A percentile compares a stretch with the other conserved stretches of the same genome.
Evolutionary conservation across 208 protist species (phyloP).

Genomic region (Acanthamoeba lenticulata): DNA sequence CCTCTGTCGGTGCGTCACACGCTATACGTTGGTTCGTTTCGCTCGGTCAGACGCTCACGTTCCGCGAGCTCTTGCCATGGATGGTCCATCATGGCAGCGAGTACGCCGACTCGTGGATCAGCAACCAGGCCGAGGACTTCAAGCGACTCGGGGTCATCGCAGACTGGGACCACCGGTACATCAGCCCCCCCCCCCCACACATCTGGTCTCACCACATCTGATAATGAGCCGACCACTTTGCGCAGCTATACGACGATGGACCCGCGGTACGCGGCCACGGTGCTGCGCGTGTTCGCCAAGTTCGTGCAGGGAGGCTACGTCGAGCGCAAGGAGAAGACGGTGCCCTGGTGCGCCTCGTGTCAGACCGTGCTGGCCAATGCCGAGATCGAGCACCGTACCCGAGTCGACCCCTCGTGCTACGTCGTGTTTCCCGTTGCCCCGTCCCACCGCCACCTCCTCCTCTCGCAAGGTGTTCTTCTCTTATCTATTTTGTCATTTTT

Average conservation of each 20-base stretch:
- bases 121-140: slow-evolving; percentile 3
- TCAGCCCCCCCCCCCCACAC: background rate
- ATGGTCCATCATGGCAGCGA: background rate
- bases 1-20: background rate
- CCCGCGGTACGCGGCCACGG: background rate
- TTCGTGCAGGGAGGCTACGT: slow-evolving; percentile 74
- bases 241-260: background rate
- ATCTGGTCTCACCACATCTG: no score
- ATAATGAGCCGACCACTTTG: background rate
- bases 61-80: background rate
- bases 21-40: background rate
- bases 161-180: slow-evolving; percentile 6
- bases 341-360: slow-evolving; percentile 88
- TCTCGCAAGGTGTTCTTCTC: background rate
- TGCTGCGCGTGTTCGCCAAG: background rate
- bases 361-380: slow-evolving; percentile 87
- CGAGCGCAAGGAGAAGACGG: slow-evolving; percentile 86
- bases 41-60: background rate
- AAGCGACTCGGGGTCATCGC: background rate
- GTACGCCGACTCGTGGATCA: slow-evolving; percentile 17
- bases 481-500: background rate
- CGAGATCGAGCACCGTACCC: slow-evolving; percentile 90
- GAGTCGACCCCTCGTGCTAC: slow-evolving; percentile 78
- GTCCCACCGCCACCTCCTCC: background rate
- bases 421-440: slow-evolving; percentile 75